These are phyloP conservation scores for Saprolegnia diclina DNA, from an alignment of 352 stramenopile species.

Conservation along the genomic window DNA sequence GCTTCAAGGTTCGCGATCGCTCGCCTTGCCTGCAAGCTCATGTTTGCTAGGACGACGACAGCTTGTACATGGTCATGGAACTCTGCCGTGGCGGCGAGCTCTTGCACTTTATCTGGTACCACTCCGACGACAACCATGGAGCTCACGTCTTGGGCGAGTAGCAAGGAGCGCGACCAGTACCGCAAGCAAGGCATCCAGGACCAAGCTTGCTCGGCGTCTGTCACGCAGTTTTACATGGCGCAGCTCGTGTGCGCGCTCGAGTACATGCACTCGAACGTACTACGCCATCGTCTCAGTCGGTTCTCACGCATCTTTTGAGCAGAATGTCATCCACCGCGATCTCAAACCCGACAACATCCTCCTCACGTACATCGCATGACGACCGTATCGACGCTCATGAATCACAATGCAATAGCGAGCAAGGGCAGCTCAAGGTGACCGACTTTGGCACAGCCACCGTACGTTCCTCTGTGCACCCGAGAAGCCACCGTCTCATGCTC, in stretches of 20 bases:
- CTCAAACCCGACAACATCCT: slow-evolving; percentile 91
- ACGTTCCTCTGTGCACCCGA: not conserved
- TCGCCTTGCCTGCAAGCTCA: not conserved
- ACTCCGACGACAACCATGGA: not conserved
- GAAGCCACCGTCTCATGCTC: not conserved
- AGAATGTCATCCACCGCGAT: slow-evolving; percentile 91
- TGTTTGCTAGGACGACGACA: slow-evolving; percentile 55
- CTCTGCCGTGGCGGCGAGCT: slow-evolving; percentile 80
- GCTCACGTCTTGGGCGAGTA: slow-evolving; percentile 28
- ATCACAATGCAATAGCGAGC: slow-evolving; percentile 33
- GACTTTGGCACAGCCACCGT: slow-evolving; percentile 85
- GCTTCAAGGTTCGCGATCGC: slow-evolving; percentile 64
- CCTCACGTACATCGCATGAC: slow-evolving; percentile 35
- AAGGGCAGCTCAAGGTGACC: slow-evolving; percentile 86
- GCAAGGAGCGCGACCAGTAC: slow-evolving; percentile 72
- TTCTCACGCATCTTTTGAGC: not conserved
- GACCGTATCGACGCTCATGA: not conserved
- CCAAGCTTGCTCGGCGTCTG: slow-evolving; percentile 59
- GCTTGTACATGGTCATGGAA: slow-evolving; percentile 90
- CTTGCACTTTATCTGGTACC: slow-evolving; percentile 78
- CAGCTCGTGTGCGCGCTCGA: slow-evolving; percentile 91
- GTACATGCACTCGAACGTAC: slow-evolving; percentile 88
- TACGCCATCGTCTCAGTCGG: slow-evolving; percentile 9
- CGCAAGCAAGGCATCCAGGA: slow-evolving; percentile 49
- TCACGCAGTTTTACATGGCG: slow-evolving; percentile 91